phyloP scores from a whole-genome alignment of 2,329 filamentous ascomycete genomes.

The Canariomyces notabilis region DNA sequence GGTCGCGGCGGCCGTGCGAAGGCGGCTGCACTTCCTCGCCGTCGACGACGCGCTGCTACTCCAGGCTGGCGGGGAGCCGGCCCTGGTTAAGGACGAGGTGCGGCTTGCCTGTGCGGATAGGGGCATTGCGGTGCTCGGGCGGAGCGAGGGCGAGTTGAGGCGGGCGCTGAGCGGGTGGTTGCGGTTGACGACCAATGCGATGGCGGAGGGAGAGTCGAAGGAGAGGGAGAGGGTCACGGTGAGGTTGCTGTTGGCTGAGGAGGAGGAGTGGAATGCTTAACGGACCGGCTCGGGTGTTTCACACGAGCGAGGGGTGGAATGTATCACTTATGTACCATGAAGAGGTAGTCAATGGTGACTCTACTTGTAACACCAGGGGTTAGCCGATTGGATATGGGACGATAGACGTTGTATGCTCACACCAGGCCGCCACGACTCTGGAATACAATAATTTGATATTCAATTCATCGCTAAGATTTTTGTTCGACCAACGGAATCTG shows the following conservation, averaged over 20 bases:
- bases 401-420: no score
- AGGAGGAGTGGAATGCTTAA: conserved; percentile 20
- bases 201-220: conserved; percentile 34
- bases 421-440: no score
- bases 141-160: conserved; percentile 54
- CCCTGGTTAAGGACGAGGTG: conserved; percentile 60
- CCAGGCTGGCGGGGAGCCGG: conserved; percentile 54
- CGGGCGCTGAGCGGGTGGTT: conserved; percentile 45
- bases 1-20: conserved; percentile 48
- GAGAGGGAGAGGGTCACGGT: conserved; percentile 35
- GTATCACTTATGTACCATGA: no score
- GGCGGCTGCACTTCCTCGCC: conserved; percentile 58
- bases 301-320: no score
- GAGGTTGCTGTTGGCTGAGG: conserved; percentile 8
- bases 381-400: no score
- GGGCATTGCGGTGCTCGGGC: conserved; percentile 54
- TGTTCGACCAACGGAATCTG: no score
- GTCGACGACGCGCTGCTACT: conserved; percentile 67
- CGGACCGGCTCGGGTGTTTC: no score
- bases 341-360: no score
- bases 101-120: conserved; percentile 66
- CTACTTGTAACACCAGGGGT: no score
- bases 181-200: conserved; percentile 35
- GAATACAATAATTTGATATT: no score
- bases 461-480: no score